Evolutionary conservation across 148 eudicot species (phyloP).

Genomic region (Bassia scoparia): DNA sequence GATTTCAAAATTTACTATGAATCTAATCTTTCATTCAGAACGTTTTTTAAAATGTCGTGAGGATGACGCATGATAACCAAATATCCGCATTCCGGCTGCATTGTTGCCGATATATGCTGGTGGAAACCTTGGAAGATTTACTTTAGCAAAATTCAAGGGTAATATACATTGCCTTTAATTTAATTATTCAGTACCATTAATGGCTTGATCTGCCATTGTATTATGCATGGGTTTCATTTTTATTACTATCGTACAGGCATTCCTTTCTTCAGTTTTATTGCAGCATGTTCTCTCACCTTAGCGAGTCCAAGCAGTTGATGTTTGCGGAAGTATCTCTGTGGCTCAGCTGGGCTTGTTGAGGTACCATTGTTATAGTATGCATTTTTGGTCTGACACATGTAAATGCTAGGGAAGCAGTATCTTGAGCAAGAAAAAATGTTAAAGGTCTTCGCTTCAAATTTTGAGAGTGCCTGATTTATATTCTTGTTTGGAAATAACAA

Average conservation of each 20-base stretch:
- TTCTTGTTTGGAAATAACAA: too few relatives aligned
- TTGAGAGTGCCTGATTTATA: background rate
- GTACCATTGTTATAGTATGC: constrained; percentile 86
- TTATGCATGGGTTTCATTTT: constrained; percentile 23
- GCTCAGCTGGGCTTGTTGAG: constrained; percentile 99
- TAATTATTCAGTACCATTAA: background rate
- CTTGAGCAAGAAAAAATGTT: constrained; percentile 78
- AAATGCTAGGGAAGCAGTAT: constrained; percentile 82
- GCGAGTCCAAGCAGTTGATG: constrained; percentile 85
- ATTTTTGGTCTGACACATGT: constrained; percentile 99
- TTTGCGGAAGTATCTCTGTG: constrained; percentile 95
- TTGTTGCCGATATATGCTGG: constrained; percentile 95
- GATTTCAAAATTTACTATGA: background rate
- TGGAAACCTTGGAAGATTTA: constrained; percentile 39
- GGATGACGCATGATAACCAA: constrained; percentile 59
- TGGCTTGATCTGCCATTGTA: constrained; percentile 13
- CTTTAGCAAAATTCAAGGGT: constrained; percentile 58
- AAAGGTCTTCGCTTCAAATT: constrained; percentile 45
- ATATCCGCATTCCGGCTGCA: constrained; percentile 77
- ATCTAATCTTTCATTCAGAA: constrained; percentile 42
- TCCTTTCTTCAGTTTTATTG: constrained; percentile 73
- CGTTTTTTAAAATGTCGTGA: constrained; percentile 99
- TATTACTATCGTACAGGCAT: constrained; percentile 37
- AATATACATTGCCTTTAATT: constrained; percentile 21
- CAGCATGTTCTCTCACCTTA: constrained; percentile 96